A percentile compares a stretch with the other conserved stretches of the same genome.
Conservation (phyloP, 345 rosid species). For the Erucastrum elatum region DNA sequence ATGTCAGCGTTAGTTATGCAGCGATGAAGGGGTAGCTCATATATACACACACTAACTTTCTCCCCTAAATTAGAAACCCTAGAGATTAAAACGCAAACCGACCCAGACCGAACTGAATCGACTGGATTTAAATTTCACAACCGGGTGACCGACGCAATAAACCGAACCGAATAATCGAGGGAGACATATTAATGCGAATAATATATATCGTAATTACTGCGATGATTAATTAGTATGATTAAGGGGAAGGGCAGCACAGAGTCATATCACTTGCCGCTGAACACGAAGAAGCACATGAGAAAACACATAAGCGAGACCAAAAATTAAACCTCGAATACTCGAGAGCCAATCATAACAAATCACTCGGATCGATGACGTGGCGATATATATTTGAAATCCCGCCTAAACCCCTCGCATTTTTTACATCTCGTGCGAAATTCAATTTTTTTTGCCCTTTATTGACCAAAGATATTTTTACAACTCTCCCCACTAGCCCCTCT, state of each 20-base stretch:
- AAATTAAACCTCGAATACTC: slow-evolving; percentile 34
- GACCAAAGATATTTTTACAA: slow-evolving; percentile 34
- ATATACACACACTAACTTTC: background rate
- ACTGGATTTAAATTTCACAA: too few relatives aligned
- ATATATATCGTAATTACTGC: slow-evolving; percentile 20
- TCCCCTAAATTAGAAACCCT: slow-evolving; percentile 22
- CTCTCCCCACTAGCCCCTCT: slow-evolving; percentile 21
- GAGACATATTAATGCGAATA: slow-evolving; percentile 25
- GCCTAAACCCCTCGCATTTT: slow-evolving; percentile 69
- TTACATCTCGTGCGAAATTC: slow-evolving; percentile 69
- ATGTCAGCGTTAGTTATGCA: background rate
- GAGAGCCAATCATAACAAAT: slow-evolving; percentile 27
- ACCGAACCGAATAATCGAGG: slow-evolving; percentile 31
- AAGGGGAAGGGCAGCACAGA: slow-evolving; percentile 16
- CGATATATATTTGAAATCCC: slow-evolving; percentile 61
- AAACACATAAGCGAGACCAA: slow-evolving; percentile 46
- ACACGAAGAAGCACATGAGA: slow-evolving; percentile 63
- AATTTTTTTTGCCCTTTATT: slow-evolving; percentile 46
- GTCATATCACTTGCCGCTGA: slow-evolving; percentile 35
- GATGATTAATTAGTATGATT: background rate
- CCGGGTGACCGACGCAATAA: slow-evolving; percentile 28
- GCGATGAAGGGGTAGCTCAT: slow-evolving; percentile 1
- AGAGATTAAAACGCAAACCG: background rate
- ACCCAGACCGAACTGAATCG: background rate
- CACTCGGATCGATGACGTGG: slow-evolving; percentile 75